A percentile compares a stretch with the other conserved stretches of the same genome.
These are phyloP conservation scores for Angomonas ambiguus DNA, from an alignment of 208 protist genomes.

Conservation along the genomic window DNA sequence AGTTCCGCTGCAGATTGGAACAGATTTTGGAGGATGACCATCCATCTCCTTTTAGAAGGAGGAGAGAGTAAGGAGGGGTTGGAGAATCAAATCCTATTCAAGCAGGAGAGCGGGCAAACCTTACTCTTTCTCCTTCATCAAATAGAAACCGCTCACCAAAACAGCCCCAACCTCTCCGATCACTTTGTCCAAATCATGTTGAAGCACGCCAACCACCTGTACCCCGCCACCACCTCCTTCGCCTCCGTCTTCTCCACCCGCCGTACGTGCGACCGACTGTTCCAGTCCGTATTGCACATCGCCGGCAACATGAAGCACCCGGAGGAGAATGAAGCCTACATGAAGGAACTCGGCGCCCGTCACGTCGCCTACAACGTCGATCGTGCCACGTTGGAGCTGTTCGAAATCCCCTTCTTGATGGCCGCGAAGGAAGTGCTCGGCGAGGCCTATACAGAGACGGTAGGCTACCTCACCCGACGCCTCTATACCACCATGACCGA, in stretches of 20 bases:
- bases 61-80: conserved; percentile 41
- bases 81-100: conserved; percentile 32
- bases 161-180: conserved; percentile 21
- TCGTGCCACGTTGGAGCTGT: conserved; percentile 28
- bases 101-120: conserved; percentile 31
- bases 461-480: conserved; percentile 43
- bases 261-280: conserved; percentile 33
- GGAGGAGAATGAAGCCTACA: conserved; percentile 28
- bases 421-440: conserved; percentile 51
- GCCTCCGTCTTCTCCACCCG: conserved; percentile 37
- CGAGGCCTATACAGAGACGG: conserved; percentile 54
- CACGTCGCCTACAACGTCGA: conserved; percentile 53
- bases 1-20: conserved; percentile 49
- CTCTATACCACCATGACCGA: conserved; percentile 36
- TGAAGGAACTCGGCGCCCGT: conserved; percentile 45
- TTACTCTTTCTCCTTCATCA: conserved; percentile 46
- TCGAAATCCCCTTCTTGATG: conserved; percentile 56
- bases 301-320: conserved; percentile 32
- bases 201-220: conserved; percentile 49
- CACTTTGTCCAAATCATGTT: conserved; percentile 62
- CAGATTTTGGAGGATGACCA: conserved; percentile 46
- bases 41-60: conserved; percentile 46
- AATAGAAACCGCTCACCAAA: conserved; percentile 35
- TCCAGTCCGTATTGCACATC: conserved; percentile 40
- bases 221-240: conserved; percentile 36